Conservation (phyloP, 2,329 filamentous ascomycete species). For the Fusarium neocosmosporiellum region DNA sequence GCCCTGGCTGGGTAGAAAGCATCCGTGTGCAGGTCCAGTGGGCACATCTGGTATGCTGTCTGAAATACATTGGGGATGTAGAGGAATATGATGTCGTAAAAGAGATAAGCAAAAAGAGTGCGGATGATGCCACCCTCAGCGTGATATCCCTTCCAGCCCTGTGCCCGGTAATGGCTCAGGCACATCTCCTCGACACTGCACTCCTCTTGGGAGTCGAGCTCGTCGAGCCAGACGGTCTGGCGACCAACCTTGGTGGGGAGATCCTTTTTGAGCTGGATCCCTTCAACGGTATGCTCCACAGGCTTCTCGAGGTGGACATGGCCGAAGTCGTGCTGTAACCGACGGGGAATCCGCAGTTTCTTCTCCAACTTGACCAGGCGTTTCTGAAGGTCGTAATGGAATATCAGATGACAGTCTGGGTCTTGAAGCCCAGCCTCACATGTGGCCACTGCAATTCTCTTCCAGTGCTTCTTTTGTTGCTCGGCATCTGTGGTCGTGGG, state of each 20-base stretch:
- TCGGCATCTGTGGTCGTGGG: constrained; percentile 53
- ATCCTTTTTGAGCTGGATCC: constrained; percentile 78
- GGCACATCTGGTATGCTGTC: constrained; percentile 93
- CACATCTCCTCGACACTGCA: constrained; percentile 96
- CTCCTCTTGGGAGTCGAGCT: constrained; percentile 73
- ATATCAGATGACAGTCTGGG: constrained; percentile 88
- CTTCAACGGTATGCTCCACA: constrained; percentile 78
- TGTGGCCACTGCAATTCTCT: constrained; percentile 77
- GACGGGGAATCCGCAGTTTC: constrained; percentile 81
- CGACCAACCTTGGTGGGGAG: constrained; percentile 55
- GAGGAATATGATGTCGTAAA: constrained; percentile 91
- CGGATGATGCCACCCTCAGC: constrained; percentile 90
- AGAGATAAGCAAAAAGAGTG: constrained; percentile 91
- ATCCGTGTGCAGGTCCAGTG: constrained; percentile 92
- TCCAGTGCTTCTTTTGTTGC: constrained; percentile 84
- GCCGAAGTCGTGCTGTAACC: constrained; percentile 91
- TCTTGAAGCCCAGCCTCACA: constrained; percentile 91
- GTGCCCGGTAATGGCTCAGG: constrained; percentile 81
- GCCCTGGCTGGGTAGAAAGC: constrained; percentile 88
- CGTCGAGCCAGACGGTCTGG: constrained; percentile 86
- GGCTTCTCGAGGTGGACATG: constrained; percentile 84
- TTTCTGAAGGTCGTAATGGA: constrained; percentile 95
- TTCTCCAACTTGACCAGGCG: constrained; percentile 92
- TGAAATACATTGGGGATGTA: constrained; percentile 98
- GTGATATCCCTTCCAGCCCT: constrained; percentile 96